Base-by-base conservation (phyloP, 78 protist genomes). In the Dictyostelium firmibasis region DNA sequence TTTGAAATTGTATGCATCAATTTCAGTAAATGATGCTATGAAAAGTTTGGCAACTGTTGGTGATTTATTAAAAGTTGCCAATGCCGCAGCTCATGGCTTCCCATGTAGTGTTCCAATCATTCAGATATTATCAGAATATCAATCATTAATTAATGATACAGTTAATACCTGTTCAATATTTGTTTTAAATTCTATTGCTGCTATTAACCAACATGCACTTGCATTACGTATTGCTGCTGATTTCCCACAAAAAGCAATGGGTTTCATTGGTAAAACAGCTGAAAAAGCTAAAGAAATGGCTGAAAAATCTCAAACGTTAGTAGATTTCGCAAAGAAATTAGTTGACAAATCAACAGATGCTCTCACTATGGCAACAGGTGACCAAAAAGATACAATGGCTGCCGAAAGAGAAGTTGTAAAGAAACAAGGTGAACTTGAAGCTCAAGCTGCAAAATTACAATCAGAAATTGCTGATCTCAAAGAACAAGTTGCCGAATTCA, bases 141-240 rank as follows among this genome's bases (percentile, higher is more conserved):
- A 81, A 47, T 29, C 36, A 35, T 50, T 81, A 9, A 18, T 81
- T 6, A 38, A 81, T 47, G 85, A 81, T 35, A 81, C 85, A 13
- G 85, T 47, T 11, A 38, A n/a, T 27, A 38, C 50, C 25, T 14
- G 69, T 25, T 81, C 85, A 25, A 20, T 31, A 13, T 81, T 81
- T 81, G 85, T 81, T 14, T 47, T 35, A 41, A 47, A 47, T 81
- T 50, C 41, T 44, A 81, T 81, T 41, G 62, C 72, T 10, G 64
- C 69, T 18, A 41, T 81, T 47, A 47, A 47, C 50, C 72, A 81
- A 81, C 85, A 81, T 47, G 31, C n/a, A 27, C 36, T 41, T 13
- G 85, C 85, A 27, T n/a, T 81, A 47, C 85, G 85, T 47, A 47
- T 81, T 4, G 85, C 70, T 29, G 70, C 53, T 11, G 57, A 47